Evolutionary conservation across 164 flowering plant species (phyloP), one percentile per base, ranked within the genome.

Genomic region (Vitis rotundifolia): DNA sequence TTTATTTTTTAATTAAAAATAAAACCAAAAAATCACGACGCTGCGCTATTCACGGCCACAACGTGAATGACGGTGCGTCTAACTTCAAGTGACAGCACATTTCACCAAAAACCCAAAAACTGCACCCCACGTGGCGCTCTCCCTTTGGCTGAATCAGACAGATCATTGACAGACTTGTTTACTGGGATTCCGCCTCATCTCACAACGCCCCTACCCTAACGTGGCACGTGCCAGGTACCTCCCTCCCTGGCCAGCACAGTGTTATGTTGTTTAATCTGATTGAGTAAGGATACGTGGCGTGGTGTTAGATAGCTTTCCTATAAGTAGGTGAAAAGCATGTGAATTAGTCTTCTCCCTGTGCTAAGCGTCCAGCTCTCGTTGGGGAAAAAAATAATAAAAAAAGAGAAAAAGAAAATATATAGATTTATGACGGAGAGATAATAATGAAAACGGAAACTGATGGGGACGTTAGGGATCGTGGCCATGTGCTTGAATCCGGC

Each of bases 401-500:
- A 13, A n/a, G 5, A 53, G n/a, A 2, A 5, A 53, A 53, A 13
- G 16, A 16, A 16, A n/a, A 9, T 0, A 16, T 22, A 22, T 22
- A 18, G 16, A 19, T n/a, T 57, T 18, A n/a, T 57, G 5, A 16
- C 26, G 2, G 19, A 57, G 19, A 57, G 0, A n/a, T 16, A 16
- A 16, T n/a, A 57, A n/a, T 31, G 3, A 44, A 49, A 68, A 61
- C 2, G 12, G 63, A 54, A 56, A 48, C 11, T 37, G 77, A 73
- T n/a, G 64, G 64, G 59, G 79, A 79, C 79, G 63, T 74, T 52
- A 9, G 55, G 37, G 72, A 1, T 63, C 11, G 64, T 58, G 78
- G 75, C 80, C 82, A 79, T 79, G 82, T 80, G 80, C 79, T 14
- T 0, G 48, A 8, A 18, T 73, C 73, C 83, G 77, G 77, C 82